A percentile compares a stretch with the other conserved stretches of the same genome.
phyloP scores from a whole-genome alignment of 1,284 basidiomycete species.

The Schizophyllum commune region DNA sequence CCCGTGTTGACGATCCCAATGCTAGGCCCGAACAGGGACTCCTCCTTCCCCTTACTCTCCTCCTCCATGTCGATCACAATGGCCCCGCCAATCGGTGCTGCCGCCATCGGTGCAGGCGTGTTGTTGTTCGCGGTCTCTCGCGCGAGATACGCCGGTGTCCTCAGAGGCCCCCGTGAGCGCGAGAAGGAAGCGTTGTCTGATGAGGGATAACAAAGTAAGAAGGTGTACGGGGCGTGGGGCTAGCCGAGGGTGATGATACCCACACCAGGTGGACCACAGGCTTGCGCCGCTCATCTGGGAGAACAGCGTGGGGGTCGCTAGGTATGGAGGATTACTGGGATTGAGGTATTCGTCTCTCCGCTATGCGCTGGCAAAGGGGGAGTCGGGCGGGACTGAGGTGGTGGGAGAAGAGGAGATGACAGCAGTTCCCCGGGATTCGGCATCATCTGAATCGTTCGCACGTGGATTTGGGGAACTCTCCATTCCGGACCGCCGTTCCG shows the following conservation, averaged over 20 bases:
- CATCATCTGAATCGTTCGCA: no score
- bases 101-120: not conserved
- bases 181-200: not conserved
- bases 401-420: no score
- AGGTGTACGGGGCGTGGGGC: not conserved
- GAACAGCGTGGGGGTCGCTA: no score
- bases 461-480: no score
- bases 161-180: not conserved
- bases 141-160: not conserved
- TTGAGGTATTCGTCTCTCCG: no score
- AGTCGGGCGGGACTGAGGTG: no score
- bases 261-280: not conserved
- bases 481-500: no score
- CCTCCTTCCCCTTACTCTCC: not conserved
- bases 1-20: slow-evolving; percentile 52
- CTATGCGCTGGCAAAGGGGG: no score
- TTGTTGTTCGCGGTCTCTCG: not conserved
- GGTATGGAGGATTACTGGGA: no score
- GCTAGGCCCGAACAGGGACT: slow-evolving; percentile 58
- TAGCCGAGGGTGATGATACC: not conserved
- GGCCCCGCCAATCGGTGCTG: not conserved
- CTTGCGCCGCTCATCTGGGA: not conserved
- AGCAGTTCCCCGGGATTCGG: no score
- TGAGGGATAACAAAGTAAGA: not conserved
- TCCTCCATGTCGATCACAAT: not conserved